phyloP scores from a whole-genome alignment of 1,139 yeast species.

The Zygosaccharomyces pseudobailii region DNA sequence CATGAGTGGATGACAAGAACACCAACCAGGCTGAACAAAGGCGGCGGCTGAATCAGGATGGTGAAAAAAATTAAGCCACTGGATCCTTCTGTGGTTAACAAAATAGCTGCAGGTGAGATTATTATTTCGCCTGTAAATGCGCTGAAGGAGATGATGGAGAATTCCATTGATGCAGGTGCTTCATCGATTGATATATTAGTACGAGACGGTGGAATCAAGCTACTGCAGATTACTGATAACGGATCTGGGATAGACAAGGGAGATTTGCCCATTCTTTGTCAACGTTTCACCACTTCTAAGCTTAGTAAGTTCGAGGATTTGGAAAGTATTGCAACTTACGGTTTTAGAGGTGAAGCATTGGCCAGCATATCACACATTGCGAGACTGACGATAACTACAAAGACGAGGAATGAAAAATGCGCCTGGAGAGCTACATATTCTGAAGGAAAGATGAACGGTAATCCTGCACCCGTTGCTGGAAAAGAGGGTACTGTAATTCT shows the following conservation, averaged over 20 bases:
- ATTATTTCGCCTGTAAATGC: constrained; percentile 91
- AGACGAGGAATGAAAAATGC: constrained; percentile 52
- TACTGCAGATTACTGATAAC: constrained; percentile 65
- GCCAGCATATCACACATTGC: constrained; percentile 64
- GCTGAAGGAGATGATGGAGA: constrained; percentile 70
- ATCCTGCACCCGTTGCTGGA: constrained; percentile 80
- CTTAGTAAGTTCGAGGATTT: constrained; percentile 49
- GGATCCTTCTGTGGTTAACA: constrained; percentile 58
- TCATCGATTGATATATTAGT: constrained; percentile 56
- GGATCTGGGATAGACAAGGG: constrained; percentile 66
- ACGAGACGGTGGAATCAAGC: constrained; percentile 59
- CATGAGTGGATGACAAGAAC: not conserved
- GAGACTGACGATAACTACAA: constrained; percentile 72
- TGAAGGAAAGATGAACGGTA: constrained; percentile 54
- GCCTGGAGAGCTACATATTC: constrained; percentile 65
- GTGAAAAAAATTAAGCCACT: constrained; percentile 21
- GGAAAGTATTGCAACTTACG: constrained; percentile 51
- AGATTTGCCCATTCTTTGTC: constrained; percentile 58
- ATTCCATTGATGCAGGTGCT: constrained; percentile 73
- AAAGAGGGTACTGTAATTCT: constrained; percentile 77
- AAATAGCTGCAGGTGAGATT: constrained; percentile 97
- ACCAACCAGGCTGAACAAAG: not conserved
- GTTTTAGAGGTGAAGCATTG: constrained; percentile 81
- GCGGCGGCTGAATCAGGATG: constrained; percentile 7
- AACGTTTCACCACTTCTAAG: constrained; percentile 72